Percentiles rank a stretch among this genome's conserved stretches.
Evolutionary conservation across 768 basidiomycete species (phyloP).

Genomic region (Hericium rajendrae): DNA sequence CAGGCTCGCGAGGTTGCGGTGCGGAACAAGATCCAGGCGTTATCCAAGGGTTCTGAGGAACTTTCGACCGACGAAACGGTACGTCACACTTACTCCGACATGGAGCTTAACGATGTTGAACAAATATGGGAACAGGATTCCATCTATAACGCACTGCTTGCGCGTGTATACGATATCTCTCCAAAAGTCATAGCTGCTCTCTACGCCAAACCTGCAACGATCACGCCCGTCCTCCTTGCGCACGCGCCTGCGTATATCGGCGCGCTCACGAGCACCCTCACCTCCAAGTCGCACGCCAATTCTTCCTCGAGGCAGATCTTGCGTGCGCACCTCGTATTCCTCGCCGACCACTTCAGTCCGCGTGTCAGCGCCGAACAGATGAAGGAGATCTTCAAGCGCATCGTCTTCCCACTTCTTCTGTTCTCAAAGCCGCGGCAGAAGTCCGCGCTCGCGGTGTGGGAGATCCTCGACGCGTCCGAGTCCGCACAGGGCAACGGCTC

Average conservation of each 20-base stretch:
- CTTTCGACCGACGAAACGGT: conserved; percentile 36
- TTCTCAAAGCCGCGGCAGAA: conserved; percentile 65
- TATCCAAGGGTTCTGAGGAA: conserved; percentile 16
- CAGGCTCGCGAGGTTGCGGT: conserved; percentile 53
- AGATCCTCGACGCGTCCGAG: conserved; percentile 37
- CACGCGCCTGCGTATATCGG: conserved; percentile 37
- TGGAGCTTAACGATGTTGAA: background rate
- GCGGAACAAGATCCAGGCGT: conserved; percentile 38
- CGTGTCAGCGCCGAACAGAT: conserved; percentile 16
- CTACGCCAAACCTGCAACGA: conserved; percentile 40
- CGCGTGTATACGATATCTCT: conserved; percentile 60
- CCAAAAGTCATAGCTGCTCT: conserved; percentile 53
- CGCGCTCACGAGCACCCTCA: conserved; percentile 30
- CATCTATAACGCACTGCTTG: conserved; percentile 52
- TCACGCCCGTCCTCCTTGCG: conserved; percentile 37
- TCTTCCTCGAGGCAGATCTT: conserved; percentile 41
- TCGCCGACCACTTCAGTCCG: conserved; percentile 35
- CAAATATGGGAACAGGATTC: conserved; percentile 32
- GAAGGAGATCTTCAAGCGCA: conserved; percentile 31
- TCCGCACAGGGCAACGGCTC: conserved; percentile 1
- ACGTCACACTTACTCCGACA: conserved; percentile 8
- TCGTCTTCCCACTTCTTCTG: conserved; percentile 67
- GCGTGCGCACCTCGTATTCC: conserved; percentile 47
- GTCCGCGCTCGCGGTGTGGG: conserved; percentile 64
- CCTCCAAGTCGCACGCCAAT: conserved; percentile 15